Base-by-base conservation (phyloP, 345 rosid species). In the Brassica napus region DNA sequence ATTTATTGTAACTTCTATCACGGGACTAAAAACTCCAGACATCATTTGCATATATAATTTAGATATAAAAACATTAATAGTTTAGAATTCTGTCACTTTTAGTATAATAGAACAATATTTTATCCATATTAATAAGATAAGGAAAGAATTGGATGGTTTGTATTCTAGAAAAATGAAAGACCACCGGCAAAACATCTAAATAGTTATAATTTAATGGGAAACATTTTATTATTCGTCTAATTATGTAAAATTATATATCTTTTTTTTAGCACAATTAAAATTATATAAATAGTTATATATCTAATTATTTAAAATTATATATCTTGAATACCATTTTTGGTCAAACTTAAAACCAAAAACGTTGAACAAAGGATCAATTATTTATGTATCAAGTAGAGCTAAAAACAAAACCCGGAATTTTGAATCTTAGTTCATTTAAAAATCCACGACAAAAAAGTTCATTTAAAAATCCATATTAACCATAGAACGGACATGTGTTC, bases 101-200 rank as follows among this genome's bases (percentile, higher is more conserved):
- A 31, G 73, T 65, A 12, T 42, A 57, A 62, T 21, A 21, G 81
- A 55, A 65, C 49, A 71, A 28, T 71, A 64, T 23, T 72, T 57
- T 65, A 54, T 52, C 65, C 37, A 14, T 14, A 71, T 37, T 55
- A 54, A 32, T 15, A 63, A 71, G 77, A 71, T 65, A 65, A 72
- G 62, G 37, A 18, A 52, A 15, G 57, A 64, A 39, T 39, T 30
- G 0, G 67, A 58, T 42, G 18, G 26, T 65, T 39, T 64, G 72
- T 55, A 65, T 65, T 30, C 49, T 28, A 0, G n/a, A 65, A 57
- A 66, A 39, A 18, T 54, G 59, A 23, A 54, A 54, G 9, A 54
- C 59, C 59, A 54, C 59, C 23, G 1, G 24, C 9, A 54, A 54
- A 54, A 54, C 16, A 54, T 54, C 59, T 54, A 54, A 16, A 52